phyloP scores from a whole-genome alignment of 345 rosid genomes.

The Ricinus communis region DNA sequence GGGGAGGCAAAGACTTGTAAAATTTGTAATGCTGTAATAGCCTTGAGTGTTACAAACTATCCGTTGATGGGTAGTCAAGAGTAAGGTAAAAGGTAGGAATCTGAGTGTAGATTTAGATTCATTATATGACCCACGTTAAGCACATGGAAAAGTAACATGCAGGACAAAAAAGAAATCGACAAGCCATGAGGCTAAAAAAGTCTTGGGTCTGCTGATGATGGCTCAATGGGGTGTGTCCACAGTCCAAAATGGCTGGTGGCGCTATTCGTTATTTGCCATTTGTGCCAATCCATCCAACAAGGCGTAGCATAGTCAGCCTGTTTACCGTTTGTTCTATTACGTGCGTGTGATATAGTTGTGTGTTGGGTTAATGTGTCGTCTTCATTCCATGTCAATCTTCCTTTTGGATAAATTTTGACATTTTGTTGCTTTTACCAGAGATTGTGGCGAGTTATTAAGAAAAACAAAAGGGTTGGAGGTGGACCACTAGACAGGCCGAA shows the following conservation, averaged over 20 bases:
- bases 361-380: neutral
- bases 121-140: neutral
- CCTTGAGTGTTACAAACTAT: too few species aligned
- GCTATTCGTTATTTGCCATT: neutral
- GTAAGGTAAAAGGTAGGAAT: neutral
- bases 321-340: neutral
- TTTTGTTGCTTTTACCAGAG: neutral
- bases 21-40: too few species aligned
- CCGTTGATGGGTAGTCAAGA: neutral
- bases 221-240: slow-evolving; percentile 10
- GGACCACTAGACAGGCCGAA: slow-evolving; percentile 18
- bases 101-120: neutral
- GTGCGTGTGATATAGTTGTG: neutral
- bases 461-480: neutral
- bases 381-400: neutral
- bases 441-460: neutral
- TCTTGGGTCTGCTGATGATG: slow-evolving; percentile 3
- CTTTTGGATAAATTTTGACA: neutral
- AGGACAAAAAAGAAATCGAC: slow-evolving; percentile 17
- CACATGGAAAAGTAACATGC: slow-evolving; percentile 19
- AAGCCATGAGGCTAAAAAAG: slow-evolving; percentile 1
- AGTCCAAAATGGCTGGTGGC: slow-evolving; percentile 23
- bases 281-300: slow-evolving; percentile 38
- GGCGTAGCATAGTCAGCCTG: slow-evolving; percentile 14
- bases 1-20: too few species aligned